Base-by-base conservation (phyloP, 768 basidiomycete species). In the Rickenella mellea region DNA sequence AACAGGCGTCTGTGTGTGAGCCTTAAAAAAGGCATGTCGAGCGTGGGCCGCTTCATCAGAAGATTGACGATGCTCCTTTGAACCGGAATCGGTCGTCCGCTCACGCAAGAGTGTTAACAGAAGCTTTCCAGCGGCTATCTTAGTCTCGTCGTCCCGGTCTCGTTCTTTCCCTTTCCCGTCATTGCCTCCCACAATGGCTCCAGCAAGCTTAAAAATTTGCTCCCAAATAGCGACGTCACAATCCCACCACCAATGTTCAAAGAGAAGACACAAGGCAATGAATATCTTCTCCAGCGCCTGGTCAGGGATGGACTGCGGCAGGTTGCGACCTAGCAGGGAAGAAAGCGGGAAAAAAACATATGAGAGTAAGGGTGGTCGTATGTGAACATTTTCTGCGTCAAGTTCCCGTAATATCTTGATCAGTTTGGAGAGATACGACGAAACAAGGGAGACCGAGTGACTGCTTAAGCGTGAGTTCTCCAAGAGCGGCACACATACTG, bases 261-360 rank as follows among this genome's bases (percentile, higher is more conserved):
- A 77, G 20, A 97, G 66, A 1, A 72, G 51, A 2, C 64, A 56
- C 24, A 94, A 63, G 10, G 74, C 63, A 20, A 66, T 51, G 45
- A 96, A 67, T 17, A 91, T 59, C 42, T 73, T 76, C 60, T 96
- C 88, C 36, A 94, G 64, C 24, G 91, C 62, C 51, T 81, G 81
- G 52, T 91, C 82, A 6, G 89, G 83, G 36, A 94, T 81, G 11
- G 72, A 65, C 5, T 70, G 54, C 2, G 80, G 71, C 12, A 72
- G 53, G 56, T 92, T 89, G 25, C 86, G 79, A 38, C 83, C 80
- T 27, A 97, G 70, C 39, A 96, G 76, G 22, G 80, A 76, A 2
- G 90, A 90, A 29, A 97, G 59, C 3, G 94, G 94, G 51, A 90
- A 84, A 62, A 93, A 87, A 22, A 79, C 67, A 58, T 97, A 98